Evolutionary conservation across 108 stramenopile genomes (phyloP).

Genomic region (Skeletonema menzelii): DNA sequence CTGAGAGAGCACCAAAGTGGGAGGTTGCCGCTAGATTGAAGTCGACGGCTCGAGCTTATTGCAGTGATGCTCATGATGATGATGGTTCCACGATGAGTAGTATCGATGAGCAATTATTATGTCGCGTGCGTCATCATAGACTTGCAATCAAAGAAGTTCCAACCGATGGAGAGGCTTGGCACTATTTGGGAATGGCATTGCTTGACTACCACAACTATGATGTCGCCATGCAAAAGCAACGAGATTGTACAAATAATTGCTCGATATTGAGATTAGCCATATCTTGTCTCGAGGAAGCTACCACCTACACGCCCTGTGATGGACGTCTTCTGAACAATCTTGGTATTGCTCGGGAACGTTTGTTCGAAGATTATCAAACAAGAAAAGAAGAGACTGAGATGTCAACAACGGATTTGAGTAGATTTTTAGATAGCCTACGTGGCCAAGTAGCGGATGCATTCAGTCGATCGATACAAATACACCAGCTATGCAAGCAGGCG

Average conservation of each 20-base stretch:
- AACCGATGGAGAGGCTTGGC: slow-evolving; percentile 68
- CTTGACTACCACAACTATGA: slow-evolving; percentile 31
- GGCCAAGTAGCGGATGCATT: slow-evolving; percentile 30
- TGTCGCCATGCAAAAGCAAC: not conserved
- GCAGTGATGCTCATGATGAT: not conserved
- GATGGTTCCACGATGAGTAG: not conserved
- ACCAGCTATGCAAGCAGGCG: slow-evolving; percentile 11
- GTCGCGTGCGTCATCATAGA: slow-evolving; percentile 54
- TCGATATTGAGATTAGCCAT: slow-evolving; percentile 24
- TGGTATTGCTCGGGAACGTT: slow-evolving; percentile 45
- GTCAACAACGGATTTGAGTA: not conserved
- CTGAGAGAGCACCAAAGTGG: slow-evolving; percentile 23
- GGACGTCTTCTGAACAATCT: slow-evolving; percentile 65
- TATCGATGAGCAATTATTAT: slow-evolving; percentile 22
- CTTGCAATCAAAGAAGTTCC: slow-evolving; percentile 48
- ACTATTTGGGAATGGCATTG: slow-evolving; percentile 65
- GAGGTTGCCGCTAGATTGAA: slow-evolving; percentile 39
- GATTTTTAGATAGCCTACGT: not conserved
- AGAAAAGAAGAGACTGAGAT: not conserved
- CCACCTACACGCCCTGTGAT: slow-evolving; percentile 54
- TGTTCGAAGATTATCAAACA: slow-evolving; percentile 2
- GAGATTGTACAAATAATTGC: not conserved
- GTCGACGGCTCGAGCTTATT: slow-evolving; percentile 24
- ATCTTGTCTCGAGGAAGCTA: slow-evolving; percentile 41
- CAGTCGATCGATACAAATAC: slow-evolving; percentile 8